Evolutionary conservation across 2,329 filamentous ascomycete species (phyloP).

Genomic region (Zymoseptoria crescenta): DNA sequence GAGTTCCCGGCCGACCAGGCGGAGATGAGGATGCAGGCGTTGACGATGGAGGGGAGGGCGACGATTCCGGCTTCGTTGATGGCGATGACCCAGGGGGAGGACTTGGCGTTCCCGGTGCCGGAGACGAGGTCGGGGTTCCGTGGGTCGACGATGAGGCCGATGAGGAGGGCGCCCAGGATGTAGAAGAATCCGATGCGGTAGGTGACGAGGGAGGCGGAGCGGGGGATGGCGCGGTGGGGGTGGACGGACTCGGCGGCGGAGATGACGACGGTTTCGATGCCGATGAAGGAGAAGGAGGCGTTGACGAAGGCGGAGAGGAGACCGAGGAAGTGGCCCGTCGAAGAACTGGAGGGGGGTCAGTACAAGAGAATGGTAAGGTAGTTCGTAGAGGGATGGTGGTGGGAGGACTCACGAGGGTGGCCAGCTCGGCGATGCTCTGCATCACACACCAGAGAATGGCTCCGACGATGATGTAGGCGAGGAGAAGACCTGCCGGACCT

Average conservation of each 20-base stretch:
- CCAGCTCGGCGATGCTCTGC: constrained; percentile 26
- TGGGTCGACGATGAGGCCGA: constrained; percentile 53
- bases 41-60: constrained; percentile 62
- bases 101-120: constrained; percentile 29
- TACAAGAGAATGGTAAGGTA: constrained; percentile 1
- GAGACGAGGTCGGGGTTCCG: constrained; percentile 45
- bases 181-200: constrained; percentile 49
- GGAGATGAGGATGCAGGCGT: constrained; percentile 64
- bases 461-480: constrained; percentile 36
- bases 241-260: constrained; percentile 48
- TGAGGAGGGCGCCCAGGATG: constrained; percentile 47
- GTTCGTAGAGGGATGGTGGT: neutral
- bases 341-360: constrained; percentile 24
- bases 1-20: constrained; percentile 61
- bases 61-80: constrained; percentile 58
- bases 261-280: constrained; percentile 47
- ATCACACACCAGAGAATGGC: constrained; percentile 26
- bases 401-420: constrained; percentile 14
- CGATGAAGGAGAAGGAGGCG: constrained; percentile 44
- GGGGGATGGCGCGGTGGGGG: constrained; percentile 45
- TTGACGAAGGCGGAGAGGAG: constrained; percentile 22
- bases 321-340: constrained; percentile 24
- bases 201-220: no score
- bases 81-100: constrained; percentile 61
- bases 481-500: constrained; percentile 41